Percentiles rank a stretch among this genome's conserved stretches.
phyloP scores from a whole-genome alignment of 1,284 basidiomycete genomes.

The Ceraceosorus bombacis region DNA sequence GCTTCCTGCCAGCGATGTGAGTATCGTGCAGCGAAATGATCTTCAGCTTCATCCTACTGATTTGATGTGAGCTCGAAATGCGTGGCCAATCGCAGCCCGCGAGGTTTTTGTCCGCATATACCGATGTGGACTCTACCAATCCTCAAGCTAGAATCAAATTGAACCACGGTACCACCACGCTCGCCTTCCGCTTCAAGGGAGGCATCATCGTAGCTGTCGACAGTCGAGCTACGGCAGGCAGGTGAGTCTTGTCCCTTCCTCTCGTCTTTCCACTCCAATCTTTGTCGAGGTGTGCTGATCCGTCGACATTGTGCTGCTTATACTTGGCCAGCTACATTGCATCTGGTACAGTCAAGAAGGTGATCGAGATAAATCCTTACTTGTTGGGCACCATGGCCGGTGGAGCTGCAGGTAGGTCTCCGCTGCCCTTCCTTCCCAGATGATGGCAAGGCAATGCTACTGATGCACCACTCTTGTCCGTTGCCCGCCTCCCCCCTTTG shows the following conservation, averaged over 20 bases:
- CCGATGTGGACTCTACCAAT: constrained; percentile 47
- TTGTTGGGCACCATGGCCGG: constrained; percentile 98
- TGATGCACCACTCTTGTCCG: not conserved
- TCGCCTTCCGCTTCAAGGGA: constrained; percentile 92
- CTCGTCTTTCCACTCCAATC: not conserved
- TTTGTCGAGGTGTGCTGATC: not conserved
- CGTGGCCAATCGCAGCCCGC: constrained; percentile 21
- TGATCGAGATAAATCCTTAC: constrained; percentile 99
- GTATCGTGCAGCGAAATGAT: not conserved
- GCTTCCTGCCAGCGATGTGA: not conserved
- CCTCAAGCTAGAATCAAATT: constrained; percentile 69
- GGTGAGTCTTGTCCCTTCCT: not conserved
- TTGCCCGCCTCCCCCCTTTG: too few relatives aligned
- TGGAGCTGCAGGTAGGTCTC: too few relatives aligned
- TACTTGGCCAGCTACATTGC: constrained; percentile 68
- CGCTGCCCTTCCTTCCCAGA: too few relatives aligned
- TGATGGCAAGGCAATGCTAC: too few relatives aligned
- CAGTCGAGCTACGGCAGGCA: constrained; percentile 88
- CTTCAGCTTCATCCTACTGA: not conserved
- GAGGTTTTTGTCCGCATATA: constrained; percentile 43
- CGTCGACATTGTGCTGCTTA: not conserved
- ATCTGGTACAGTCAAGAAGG: constrained; percentile 53
- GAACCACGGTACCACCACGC: constrained; percentile 94
- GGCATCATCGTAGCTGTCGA: constrained; percentile 98
- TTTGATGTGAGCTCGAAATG: not conserved